Evolutionary conservation across 257 asterid genomes (phyloP), one percentile per base, ranked within the genome.

Genomic region (Solanum bulbocastanum): DNA sequence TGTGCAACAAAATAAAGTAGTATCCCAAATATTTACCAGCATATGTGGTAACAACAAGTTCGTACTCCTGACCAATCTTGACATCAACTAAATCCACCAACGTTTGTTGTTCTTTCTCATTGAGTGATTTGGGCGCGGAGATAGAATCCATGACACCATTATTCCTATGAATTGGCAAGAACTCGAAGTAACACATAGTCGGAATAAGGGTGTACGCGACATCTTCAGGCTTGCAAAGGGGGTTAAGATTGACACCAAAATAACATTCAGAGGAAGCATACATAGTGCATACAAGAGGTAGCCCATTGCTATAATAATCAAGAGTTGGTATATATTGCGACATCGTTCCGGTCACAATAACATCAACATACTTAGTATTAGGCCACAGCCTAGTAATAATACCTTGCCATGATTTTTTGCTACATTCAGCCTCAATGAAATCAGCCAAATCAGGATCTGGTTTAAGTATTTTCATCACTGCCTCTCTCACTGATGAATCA

Each of bases 191-290:
- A 72, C 90, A 90, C 92, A 92, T 90, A 71, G 93, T 89, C 18
- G 93, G 93, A 66, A 92, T 90, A 86, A 92, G 91, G 12, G 93
- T 92, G n/a, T 92, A 92, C 1, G 91, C 86, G 8, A 90, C 92
- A 10, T 90, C 93, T 73, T 89, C 88, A 25, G 92, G 92, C 83
- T 90, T 88, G 22, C 89, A 89, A 40, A 92, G 90, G 22, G 93
- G 93, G 81, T 90, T 89, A 11, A 92, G 91, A 65, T 92, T 92
- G 88, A 92, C 89, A 25, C 93, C 93, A 83, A 88, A 92, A 36
- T 86, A 73, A 2, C 81, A 73, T 36, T 73, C 81, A 20, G 81
- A 73, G 81, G 81, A 73, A 73, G 81, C 81, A 89, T 92, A 92
- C 92, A 90, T 92, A 10, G 92, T 89, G 87, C 91, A 90, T 3